Conservation (phyloP, 2,329 filamentous ascomycete genomes). For the Fusarium brevicatenulatum region DNA sequence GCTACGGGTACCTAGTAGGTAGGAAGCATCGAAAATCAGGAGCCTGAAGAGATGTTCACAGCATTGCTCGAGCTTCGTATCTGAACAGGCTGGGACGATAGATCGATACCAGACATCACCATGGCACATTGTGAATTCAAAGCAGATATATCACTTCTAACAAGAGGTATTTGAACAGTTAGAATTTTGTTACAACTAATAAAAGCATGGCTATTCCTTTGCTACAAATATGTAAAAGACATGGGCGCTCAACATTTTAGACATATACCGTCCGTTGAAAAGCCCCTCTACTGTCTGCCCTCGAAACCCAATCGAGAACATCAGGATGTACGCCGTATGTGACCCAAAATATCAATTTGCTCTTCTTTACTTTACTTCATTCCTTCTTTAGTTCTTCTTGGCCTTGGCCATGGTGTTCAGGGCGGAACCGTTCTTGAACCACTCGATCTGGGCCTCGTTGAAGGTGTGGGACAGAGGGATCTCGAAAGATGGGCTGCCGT, state of each 20-base stretch:
- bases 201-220: constrained; percentile 43
- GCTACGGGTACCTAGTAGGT: background rate
- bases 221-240: constrained; percentile 40
- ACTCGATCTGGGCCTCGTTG: constrained; percentile 97
- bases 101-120: background rate
- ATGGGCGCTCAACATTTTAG: constrained; percentile 32
- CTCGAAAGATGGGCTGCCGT: constrained; percentile 79
- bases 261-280: constrained; percentile 30
- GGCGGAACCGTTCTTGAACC: constrained; percentile 98
- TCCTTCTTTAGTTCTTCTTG: constrained; percentile 47
- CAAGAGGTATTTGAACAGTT: constrained; percentile 34
- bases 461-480: constrained; percentile 92
- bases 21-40: background rate
- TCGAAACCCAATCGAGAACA: constrained; percentile 41
- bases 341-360: constrained; percentile 40
- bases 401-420: constrained; percentile 98
- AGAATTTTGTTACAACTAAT: constrained; percentile 44
- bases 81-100: background rate
- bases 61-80: background rate
- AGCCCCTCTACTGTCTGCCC: constrained; percentile 42
- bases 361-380: constrained; percentile 22
- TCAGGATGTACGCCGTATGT: constrained; percentile 45
- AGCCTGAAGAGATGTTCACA: background rate
- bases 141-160: background rate
- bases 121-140: background rate